Evolutionary conservation across 139 green algal species (phyloP).

Genomic region (Chlamydomonas schloesseri): DNA sequence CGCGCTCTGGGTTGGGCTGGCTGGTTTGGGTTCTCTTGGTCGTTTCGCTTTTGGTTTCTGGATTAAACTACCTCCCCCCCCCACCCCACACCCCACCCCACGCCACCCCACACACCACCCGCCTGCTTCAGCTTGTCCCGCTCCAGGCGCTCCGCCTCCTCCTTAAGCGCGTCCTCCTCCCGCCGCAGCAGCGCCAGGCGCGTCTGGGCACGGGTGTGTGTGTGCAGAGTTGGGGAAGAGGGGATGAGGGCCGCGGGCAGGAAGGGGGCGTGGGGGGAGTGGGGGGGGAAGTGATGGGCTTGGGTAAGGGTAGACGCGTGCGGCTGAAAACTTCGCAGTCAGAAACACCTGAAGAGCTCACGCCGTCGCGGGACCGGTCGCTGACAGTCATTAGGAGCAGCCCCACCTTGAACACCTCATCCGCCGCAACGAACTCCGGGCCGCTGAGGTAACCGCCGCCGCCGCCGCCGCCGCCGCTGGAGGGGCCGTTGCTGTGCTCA

Average conservation of each 20-base stretch:
- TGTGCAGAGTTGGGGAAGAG: background rate
- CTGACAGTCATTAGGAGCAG: too few species aligned
- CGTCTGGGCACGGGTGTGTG: slow-evolving; percentile 54
- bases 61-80: too few species aligned
- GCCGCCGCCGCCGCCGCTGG: background rate
- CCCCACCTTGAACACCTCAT: slow-evolving; percentile 90
- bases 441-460: slow-evolving; percentile 30
- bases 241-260: background rate
- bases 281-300: background rate
- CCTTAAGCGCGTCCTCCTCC: slow-evolving; percentile 80
- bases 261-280: background rate
- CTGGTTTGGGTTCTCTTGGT: too few species aligned
- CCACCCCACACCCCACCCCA: too few species aligned
- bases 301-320: background rate
- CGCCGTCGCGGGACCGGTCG: too few species aligned
- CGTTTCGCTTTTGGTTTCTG: too few species aligned
- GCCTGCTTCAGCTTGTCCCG: slow-evolving; percentile 86
- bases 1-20: too few species aligned
- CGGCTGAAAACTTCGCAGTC: too few species aligned
- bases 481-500: background rate
- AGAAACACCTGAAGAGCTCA: too few species aligned
- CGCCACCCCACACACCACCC: slow-evolving; percentile 28
- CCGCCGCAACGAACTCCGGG: slow-evolving; percentile 73
- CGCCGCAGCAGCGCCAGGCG: slow-evolving; percentile 78
- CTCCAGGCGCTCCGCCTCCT: slow-evolving; percentile 81